Evolutionary conservation across 805 yeast species (phyloP).

Genomic region (Starmerella bacillaris): DNA sequence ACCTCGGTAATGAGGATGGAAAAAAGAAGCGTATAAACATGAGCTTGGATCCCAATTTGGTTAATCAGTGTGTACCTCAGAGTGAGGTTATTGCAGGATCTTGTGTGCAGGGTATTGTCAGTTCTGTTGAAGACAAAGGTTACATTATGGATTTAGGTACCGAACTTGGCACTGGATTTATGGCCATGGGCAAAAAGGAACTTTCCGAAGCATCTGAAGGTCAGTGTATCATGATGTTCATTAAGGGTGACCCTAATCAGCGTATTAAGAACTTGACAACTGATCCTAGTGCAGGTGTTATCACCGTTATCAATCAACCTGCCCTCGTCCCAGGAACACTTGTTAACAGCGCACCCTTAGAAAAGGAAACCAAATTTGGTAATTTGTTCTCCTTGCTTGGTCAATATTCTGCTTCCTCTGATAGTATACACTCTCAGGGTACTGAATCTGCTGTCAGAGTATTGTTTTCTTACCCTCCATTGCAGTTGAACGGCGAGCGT

Average conservation of each 20-base stretch:
- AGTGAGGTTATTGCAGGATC: slow-evolving; percentile 49
- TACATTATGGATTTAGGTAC: slow-evolving; percentile 52
- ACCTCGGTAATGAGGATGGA: slow-evolving; percentile 23
- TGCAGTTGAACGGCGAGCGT: slow-evolving; percentile 27
- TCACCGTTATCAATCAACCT: slow-evolving; percentile 46
- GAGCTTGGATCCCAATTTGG: slow-evolving; percentile 54
- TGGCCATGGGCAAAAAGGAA: slow-evolving; percentile 62
- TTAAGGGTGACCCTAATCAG: slow-evolving; percentile 20
- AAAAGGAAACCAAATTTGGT: slow-evolving; percentile 38
- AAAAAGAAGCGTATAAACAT: slow-evolving; percentile 24
- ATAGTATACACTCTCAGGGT: slow-evolving; percentile 41
- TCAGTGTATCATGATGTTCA: slow-evolving; percentile 33
- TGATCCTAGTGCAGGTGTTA: slow-evolving; percentile 31
- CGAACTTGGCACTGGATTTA: slow-evolving; percentile 28
- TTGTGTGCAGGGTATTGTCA: slow-evolving; percentile 57
- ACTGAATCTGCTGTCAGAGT: slow-evolving; percentile 8
- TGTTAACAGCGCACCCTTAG: slow-evolving; percentile 54
- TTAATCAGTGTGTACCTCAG: slow-evolving; percentile 40
- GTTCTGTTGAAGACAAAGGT: slow-evolving; percentile 86
- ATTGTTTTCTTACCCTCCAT: slow-evolving; percentile 16
- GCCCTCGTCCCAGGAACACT: slow-evolving; percentile 54
- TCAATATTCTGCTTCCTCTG: slow-evolving; percentile 51
- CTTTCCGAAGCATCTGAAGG: slow-evolving; percentile 33
- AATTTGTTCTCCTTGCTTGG: slow-evolving; percentile 58
- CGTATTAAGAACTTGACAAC: slow-evolving; percentile 9